Evolutionary conservation across 2,329 filamentous ascomycete species (phyloP).

Genomic region (Macrophomina tecta): DNA sequence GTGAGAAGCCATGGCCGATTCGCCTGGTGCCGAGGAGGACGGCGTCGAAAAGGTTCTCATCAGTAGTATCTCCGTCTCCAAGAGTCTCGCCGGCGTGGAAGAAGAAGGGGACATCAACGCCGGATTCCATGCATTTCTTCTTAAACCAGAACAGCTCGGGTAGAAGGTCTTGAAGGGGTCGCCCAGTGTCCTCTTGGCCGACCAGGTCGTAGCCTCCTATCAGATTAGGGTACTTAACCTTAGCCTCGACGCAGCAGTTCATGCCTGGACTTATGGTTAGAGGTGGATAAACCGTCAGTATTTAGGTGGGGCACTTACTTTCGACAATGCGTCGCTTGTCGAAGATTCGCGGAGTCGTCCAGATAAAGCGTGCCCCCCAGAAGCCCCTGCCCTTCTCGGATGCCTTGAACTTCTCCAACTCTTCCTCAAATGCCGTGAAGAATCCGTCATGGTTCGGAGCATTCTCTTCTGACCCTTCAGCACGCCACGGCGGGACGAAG

Average conservation of each 20-base stretch:
- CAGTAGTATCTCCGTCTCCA: conserved; percentile 73
- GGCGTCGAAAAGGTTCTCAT: conserved; percentile 88
- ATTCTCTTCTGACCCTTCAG: conserved; percentile 66
- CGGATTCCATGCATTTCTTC: conserved; percentile 78
- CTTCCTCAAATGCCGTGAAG: conserved; percentile 76
- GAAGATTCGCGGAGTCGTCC: conserved; percentile 74
- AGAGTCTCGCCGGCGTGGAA: conserved; percentile 93
- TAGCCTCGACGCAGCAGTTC: conserved; percentile 85
- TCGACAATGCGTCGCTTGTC: conserved; percentile 72
- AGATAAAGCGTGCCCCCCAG: conserved; percentile 85
- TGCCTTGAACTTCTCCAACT: conserved; percentile 75
- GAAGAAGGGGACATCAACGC: conserved; percentile 88
- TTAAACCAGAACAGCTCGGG: conserved; percentile 94
- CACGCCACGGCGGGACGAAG: conserved; percentile 74
- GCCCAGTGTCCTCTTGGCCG: conserved; percentile 82
- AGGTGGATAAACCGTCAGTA: too few species aligned
- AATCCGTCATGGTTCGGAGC: conserved; percentile 73
- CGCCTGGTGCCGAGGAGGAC: conserved; percentile 84
- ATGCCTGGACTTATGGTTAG: conserved; percentile 59
- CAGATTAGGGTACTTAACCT: conserved; percentile 77
- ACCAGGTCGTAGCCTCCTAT: conserved; percentile 90
- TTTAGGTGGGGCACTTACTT: conserved; percentile 47
- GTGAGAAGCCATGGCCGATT: conserved; percentile 86
- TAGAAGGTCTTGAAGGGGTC: conserved; percentile 75
- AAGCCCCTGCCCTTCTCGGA: conserved; percentile 75